Percentiles rank a stretch among this genome's conserved stretches.
Conservation (phyloP, 2,329 filamentous ascomycete genomes). For the Neophaeococcomyces mojaviensis region DNA sequence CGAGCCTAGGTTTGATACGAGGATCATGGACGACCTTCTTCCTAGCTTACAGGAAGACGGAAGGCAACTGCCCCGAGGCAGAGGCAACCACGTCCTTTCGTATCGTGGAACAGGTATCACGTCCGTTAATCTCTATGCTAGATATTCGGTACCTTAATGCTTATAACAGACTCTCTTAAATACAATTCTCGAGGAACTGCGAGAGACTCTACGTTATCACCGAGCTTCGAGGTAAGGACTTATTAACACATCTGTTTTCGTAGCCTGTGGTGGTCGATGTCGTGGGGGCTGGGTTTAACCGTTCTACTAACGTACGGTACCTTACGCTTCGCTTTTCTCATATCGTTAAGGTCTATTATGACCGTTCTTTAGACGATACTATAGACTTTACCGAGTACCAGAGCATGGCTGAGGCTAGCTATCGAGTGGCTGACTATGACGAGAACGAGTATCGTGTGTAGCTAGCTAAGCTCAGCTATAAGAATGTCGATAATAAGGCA, state of each 20-base stretch:
- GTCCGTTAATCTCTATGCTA: too few relatives aligned
- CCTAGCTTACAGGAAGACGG: too few relatives aligned
- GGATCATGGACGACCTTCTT: constrained; percentile 71
- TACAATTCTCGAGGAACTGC: too few relatives aligned
- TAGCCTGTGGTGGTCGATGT: background rate
- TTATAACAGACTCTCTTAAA: too few relatives aligned
- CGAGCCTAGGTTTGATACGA: constrained; percentile 27
- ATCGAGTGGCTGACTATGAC: background rate
- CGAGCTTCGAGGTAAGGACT: constrained; percentile 1
- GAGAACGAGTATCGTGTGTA: constrained; percentile 23
- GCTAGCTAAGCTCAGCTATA: background rate
- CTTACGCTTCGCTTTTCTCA: constrained; percentile 70
- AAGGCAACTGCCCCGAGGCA: too few relatives aligned
- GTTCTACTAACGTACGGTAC: constrained; percentile 58
- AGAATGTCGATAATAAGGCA: background rate
- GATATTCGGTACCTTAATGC: too few relatives aligned
- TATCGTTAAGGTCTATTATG: constrained; percentile 68
- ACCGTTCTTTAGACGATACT: constrained; percentile 61
- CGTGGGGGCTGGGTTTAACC: constrained; percentile 1
- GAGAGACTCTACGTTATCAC: background rate
- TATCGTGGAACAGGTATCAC: too few relatives aligned
- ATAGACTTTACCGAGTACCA: constrained; percentile 66
- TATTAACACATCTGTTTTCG: background rate
- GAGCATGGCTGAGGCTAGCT: constrained; percentile 47
- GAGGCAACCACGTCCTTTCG: too few relatives aligned